These are phyloP conservation scores for Macrolepiota dolichaula DNA, from an alignment of 768 basidiomycete species.

Conservation along the genomic window DNA sequence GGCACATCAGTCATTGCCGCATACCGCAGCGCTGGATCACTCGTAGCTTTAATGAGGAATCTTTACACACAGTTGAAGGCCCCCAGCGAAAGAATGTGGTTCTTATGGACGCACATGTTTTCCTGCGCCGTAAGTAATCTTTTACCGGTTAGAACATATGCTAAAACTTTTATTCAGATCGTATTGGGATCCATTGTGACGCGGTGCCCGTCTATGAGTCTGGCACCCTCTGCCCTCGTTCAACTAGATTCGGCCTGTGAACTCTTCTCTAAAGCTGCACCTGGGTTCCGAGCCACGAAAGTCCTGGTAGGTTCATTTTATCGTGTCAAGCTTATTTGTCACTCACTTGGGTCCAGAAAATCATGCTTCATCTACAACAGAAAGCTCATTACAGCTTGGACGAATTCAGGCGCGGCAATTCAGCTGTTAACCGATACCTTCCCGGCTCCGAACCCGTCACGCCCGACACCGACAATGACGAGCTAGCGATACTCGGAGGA, in stretches of 20 bases:
- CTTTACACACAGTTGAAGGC: slow-evolving; percentile 62
- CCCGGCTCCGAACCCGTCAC: slow-evolving; percentile 36
- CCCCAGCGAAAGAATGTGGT: slow-evolving; percentile 64
- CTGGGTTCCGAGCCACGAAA: slow-evolving; percentile 59
- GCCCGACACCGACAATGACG: slow-evolving; percentile 55
- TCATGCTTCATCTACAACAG: slow-evolving; percentile 61
- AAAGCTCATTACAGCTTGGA: slow-evolving; percentile 65
- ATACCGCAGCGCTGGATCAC: slow-evolving; percentile 68
- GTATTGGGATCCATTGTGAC: slow-evolving; percentile 75
- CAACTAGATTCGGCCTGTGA: slow-evolving; percentile 76
- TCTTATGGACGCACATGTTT: slow-evolving; percentile 59
- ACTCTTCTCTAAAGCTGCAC: slow-evolving; percentile 67
- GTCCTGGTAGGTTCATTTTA: slow-evolving; percentile 48
- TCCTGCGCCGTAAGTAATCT: slow-evolving; percentile 55
- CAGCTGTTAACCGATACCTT: slow-evolving; percentile 36
- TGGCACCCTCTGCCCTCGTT: slow-evolving; percentile 70
- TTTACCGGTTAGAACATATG: slow-evolving; percentile 3
- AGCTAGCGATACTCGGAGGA: slow-evolving; percentile 61
- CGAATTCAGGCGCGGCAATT: slow-evolving; percentile 60
- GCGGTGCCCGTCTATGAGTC: slow-evolving; percentile 73
- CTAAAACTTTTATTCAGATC: slow-evolving; percentile 37
- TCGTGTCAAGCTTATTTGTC: neutral
- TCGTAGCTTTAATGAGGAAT: slow-evolving; percentile 69
- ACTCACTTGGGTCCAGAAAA: slow-evolving; percentile 36
- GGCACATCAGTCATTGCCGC: slow-evolving; percentile 73